Conservation (phyloP, 2,329 filamentous ascomycete species). For the Diaporthe helianthi region DNA sequence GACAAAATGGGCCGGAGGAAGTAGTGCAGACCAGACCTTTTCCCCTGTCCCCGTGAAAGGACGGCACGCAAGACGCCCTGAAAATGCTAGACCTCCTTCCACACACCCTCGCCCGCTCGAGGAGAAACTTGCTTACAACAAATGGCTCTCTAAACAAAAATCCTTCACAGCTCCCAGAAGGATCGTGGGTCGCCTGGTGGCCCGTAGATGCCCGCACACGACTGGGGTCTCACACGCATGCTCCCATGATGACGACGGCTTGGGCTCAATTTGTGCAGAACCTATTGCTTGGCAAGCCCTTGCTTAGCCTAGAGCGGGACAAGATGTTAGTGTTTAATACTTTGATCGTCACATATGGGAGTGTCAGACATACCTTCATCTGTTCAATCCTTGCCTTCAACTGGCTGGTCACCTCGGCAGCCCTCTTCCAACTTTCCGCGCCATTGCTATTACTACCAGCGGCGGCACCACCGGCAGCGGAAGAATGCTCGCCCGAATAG, state of each 20-base stretch:
- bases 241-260: constrained; percentile 24
- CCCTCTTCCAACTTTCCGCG: constrained; percentile 94
- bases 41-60: constrained; percentile 2
- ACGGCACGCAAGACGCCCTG: constrained; percentile 26
- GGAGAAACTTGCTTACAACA: constrained; percentile 4
- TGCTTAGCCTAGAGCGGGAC: constrained; percentile 31
- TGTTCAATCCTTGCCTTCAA: constrained; percentile 96
- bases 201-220: constrained; percentile 19
- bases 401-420: constrained; percentile 96
- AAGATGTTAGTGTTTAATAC: neutral
- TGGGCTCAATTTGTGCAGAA: constrained; percentile 32
- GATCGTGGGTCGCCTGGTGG: constrained; percentile 17
- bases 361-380: constrained; percentile 75
- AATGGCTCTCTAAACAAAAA: constrained; percentile 4
- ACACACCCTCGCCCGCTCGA: neutral
- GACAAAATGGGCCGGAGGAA: neutral
- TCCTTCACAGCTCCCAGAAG: constrained; percentile 22
- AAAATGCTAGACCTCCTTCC: constrained; percentile 24
- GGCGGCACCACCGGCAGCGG: constrained; percentile 34
- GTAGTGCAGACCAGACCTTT: neutral
- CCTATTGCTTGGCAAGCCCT: constrained; percentile 36
- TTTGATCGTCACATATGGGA: neutral
- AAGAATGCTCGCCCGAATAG: constrained; percentile 38
- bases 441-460: constrained; percentile 53
- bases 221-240: constrained; percentile 5